Evolutionary conservation across 257 asterid genomes (phyloP), one percentile per base, ranked within the genome.

Genomic region (Catharanthus roseus): DNA sequence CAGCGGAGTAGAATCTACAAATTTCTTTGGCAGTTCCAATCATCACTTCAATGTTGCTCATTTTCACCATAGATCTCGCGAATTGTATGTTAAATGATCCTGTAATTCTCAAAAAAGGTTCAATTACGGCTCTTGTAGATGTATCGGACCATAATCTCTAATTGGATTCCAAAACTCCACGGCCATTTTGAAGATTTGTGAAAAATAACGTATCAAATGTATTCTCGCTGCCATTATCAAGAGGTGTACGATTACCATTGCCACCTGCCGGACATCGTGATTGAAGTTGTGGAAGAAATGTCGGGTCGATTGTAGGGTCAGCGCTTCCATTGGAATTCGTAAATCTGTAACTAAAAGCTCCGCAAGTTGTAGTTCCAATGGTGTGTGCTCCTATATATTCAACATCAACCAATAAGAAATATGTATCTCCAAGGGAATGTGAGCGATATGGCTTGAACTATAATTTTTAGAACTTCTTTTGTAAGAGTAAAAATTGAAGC

Each of bases 331-430:
- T 83, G 2, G 87, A 91, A 80, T 85, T 87, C 85, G 87, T 84
- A 36, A 93, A 83, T 67, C 98, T 84, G 77, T 89, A 89, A 10
- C 82, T 79, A 86, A 90, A 87, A 78, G 89, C 84, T 76, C 82
- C 87, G 77, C 98, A 93, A 0, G 92, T 95, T 11, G 89, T 18
- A 12, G 97, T 89, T 23, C 98, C 98, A 2, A 93, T 87, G 15
- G 98, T 89, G 77, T 92, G 98, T 1, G 88, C 96, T 2, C 96
- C 96, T 38, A 38, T 91, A 38, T 91, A 45, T 24, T 39, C 4
- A n/a, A n/a, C 36, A 41, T n/a, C 54, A 65, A n/a, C n/a, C n/a
- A 10, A 38, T 38, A 38, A 38, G 42, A 3, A 38, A 38, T 38
- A 38, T 38, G n/a, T n/a, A n/a, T n/a, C n/a, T n/a, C n/a, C n/a